Evolutionary conservation across 495 filamentous ascomycete species (phyloP).

Genomic region (Lasiosphaeriaceae sp.): DNA sequence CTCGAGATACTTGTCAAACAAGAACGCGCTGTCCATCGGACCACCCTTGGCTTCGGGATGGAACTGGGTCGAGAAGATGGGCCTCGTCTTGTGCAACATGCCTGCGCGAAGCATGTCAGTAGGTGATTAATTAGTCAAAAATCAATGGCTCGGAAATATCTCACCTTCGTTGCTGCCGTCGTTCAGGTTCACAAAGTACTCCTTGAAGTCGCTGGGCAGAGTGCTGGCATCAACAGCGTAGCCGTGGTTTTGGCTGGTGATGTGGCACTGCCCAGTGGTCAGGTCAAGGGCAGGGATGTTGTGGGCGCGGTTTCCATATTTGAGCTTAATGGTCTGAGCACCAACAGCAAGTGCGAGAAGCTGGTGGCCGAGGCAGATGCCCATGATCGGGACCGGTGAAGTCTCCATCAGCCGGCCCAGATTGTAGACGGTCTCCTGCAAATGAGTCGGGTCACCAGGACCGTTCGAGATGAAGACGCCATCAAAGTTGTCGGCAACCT

Average conservation of each 20-base stretch:
- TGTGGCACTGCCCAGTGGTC: slow-evolving; percentile 95
- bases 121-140: neutral
- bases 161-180: slow-evolving; percentile 86
- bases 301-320: slow-evolving; percentile 96
- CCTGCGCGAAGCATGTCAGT: slow-evolving; percentile 34
- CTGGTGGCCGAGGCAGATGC: slow-evolving; percentile 95
- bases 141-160: neutral
- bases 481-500: slow-evolving; percentile 95
- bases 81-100: slow-evolving; percentile 91
- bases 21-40: slow-evolving; percentile 85
- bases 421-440: slow-evolving; percentile 87
- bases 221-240: slow-evolving; percentile 91
- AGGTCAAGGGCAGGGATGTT: slow-evolving; percentile 95
- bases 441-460: slow-evolving; percentile 95
- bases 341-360: slow-evolving; percentile 78
- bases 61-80: slow-evolving; percentile 98
- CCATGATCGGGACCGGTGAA: slow-evolving; percentile 88
- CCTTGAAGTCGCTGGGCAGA: slow-evolving; percentile 82
- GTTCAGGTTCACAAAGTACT: slow-evolving; percentile 97
- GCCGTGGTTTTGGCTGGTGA: slow-evolving; percentile 97
- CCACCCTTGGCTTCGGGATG: slow-evolving; percentile 97
- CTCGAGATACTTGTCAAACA: slow-evolving; percentile 94
- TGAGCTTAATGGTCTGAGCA: slow-evolving; percentile 85
- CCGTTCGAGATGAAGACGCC: slow-evolving; percentile 98
- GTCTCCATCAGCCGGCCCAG: slow-evolving; percentile 82